These are phyloP conservation scores for Cladosporium colombiae DNA, from an alignment of 2,329 filamentous ascomycete genomes.

Conservation along the genomic window DNA sequence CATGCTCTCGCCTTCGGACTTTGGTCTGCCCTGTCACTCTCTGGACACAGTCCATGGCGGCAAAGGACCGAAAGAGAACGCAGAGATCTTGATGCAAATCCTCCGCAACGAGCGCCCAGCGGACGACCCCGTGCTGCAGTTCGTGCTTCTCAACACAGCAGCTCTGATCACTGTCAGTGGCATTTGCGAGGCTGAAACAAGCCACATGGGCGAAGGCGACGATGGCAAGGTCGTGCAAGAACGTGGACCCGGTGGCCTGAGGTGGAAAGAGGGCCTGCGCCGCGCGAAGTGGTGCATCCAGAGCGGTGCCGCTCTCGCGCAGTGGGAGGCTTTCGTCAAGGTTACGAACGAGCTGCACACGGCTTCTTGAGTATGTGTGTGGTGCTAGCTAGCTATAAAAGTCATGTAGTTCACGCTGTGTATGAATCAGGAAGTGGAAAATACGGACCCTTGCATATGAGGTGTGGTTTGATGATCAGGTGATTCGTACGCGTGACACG, in stretches of 20 bases:
- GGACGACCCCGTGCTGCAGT: slow-evolving; percentile 85
- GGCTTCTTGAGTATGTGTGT: not conserved
- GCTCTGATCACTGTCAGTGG: slow-evolving; percentile 84
- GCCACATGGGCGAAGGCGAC: slow-evolving; percentile 76
- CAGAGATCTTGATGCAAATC: slow-evolving; percentile 76
- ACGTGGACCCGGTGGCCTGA: slow-evolving; percentile 76
- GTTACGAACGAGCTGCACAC: slow-evolving; percentile 61
- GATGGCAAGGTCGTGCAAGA: slow-evolving; percentile 80
- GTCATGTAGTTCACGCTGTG: not conserved
- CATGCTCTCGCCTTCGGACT: slow-evolving; percentile 77
- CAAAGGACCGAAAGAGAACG: slow-evolving; percentile 84
- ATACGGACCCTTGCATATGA: not conserved
- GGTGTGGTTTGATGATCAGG: not conserved
- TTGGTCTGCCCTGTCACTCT: slow-evolving; percentile 75
- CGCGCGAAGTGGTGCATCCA: slow-evolving; percentile 84
- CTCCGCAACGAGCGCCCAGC: slow-evolving; percentile 70
- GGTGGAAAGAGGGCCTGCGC: slow-evolving; percentile 94
- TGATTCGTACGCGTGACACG: not conserved
- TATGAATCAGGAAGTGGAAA: not conserved
- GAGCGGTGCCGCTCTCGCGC: slow-evolving; percentile 80
- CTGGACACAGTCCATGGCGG: slow-evolving; percentile 78
- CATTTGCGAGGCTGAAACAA: slow-evolving; percentile 79
- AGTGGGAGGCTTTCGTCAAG: slow-evolving; percentile 82
- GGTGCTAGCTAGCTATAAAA: not conserved
- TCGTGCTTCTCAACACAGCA: slow-evolving; percentile 91